A percentile compares a stretch with the other conserved stretches of the same genome.
phyloP scores from a whole-genome alignment of 2,329 filamentous ascomycete species.

The Fusarium robinianum region DNA sequence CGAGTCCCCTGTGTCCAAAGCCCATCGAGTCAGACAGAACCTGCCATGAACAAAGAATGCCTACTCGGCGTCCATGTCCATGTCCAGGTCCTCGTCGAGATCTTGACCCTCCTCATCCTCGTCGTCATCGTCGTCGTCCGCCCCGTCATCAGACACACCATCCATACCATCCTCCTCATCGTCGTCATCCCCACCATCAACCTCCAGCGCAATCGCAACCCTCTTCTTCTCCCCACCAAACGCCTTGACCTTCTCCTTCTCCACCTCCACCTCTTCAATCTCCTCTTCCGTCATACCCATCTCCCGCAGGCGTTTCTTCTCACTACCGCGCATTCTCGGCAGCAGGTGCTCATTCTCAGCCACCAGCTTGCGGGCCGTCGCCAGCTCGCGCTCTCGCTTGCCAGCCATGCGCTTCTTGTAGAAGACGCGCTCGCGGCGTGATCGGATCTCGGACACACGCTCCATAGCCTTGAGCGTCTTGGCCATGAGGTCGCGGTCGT shows the following conservation, averaged over 20 bases:
- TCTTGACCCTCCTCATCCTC: slow-evolving; percentile 38
- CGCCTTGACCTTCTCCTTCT: slow-evolving; percentile 43
- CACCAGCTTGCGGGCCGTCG: slow-evolving; percentile 83
- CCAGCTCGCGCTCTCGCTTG: slow-evolving; percentile 81
- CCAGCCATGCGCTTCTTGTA: slow-evolving; percentile 93
- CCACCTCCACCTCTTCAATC: slow-evolving; percentile 51
- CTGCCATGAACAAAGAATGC: too few relatives aligned
- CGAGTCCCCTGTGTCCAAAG: too few relatives aligned
- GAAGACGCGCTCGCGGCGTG: slow-evolving; percentile 84
- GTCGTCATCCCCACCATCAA: slow-evolving; percentile 44
- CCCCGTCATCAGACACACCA: slow-evolving; percentile 40
- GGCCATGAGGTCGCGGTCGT: slow-evolving; percentile 88
- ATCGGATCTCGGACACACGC: slow-evolving; percentile 82
- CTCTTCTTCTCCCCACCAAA: slow-evolving; percentile 51
- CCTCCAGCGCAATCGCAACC: slow-evolving; percentile 42
- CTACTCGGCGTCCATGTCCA: slow-evolving; percentile 41
- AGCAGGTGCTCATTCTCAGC: slow-evolving; percentile 91
- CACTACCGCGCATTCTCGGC: slow-evolving; percentile 69
- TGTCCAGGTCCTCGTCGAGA: slow-evolving; percentile 36
- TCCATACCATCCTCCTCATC: slow-evolving; percentile 37
- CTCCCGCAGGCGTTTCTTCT: slow-evolving; percentile 63
- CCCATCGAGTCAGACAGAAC: too few relatives aligned
- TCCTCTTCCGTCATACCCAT: slow-evolving; percentile 55
- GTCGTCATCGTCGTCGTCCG: slow-evolving; percentile 45
- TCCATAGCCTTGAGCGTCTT: slow-evolving; percentile 93